Evolutionary conservation across 805 yeast species (phyloP).

Genomic region (Wickerhamiella siamensis): DNA sequence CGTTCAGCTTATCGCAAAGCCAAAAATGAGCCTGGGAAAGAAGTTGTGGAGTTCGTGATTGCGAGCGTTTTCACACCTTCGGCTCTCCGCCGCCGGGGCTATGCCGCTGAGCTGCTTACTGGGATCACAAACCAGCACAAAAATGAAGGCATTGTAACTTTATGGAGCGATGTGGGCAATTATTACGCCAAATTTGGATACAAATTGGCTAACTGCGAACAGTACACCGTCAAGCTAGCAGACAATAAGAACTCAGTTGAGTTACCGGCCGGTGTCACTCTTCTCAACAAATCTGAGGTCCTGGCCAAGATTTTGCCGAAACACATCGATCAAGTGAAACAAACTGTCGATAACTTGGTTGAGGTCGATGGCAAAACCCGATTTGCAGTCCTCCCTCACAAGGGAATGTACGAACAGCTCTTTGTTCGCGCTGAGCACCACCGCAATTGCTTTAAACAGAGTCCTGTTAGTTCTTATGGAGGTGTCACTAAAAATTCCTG

Average conservation of each 20-base stretch:
- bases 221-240: neutral
- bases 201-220: slow-evolving; percentile 6
- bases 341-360: neutral
- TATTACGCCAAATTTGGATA: slow-evolving; percentile 51
- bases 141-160: slow-evolving; percentile 25
- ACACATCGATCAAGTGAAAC: neutral
- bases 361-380: neutral
- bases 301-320: slow-evolving; percentile 1
- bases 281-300: neutral
- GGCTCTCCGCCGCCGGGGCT: slow-evolving; percentile 39
- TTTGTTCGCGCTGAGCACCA: neutral
- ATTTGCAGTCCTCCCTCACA: neutral
- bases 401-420: slow-evolving; percentile 1
- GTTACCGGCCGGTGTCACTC: neutral
- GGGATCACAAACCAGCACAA: slow-evolving; percentile 11
- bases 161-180: slow-evolving; percentile 63
- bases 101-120: slow-evolving; percentile 36
- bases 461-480: slow-evolving; percentile 7
- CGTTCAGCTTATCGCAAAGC: slow-evolving; percentile 23
- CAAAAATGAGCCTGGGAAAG: slow-evolving; percentile 12
- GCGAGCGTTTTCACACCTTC: slow-evolving; percentile 48
- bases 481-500: slow-evolving; percentile 9
- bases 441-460: slow-evolving; percentile 1
- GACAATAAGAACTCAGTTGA: neutral
- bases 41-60: slow-evolving; percentile 22